Base-by-base conservation (phyloP, 495 filamentous ascomycete genomes). In the Podospora australis region DNA sequence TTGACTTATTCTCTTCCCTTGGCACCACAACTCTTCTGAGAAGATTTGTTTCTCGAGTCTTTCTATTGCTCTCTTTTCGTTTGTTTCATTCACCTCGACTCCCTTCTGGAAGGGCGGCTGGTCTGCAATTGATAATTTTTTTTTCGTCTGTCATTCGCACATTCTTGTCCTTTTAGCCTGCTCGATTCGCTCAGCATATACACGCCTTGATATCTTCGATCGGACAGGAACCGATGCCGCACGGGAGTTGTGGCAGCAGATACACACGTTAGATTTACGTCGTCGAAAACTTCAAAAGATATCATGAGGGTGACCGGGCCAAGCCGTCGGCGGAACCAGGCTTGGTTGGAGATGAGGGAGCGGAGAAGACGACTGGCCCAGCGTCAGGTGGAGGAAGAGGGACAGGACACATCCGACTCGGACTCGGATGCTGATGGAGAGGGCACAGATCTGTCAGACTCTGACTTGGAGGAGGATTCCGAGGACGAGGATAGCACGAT, bases 261-360 rank as follows among this genome's bases (percentile, higher is more conserved):
- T 6, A 13, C n/a, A n/a, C 30, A 4, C 16, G 36, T 10, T 47
- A 19, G 8, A 36, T 25, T 20, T 44, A 10, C 16, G 10, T 36
- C 1, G 1, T 21, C 19, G 32, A 13, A 10, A 17, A 14, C 39
- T 26, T 1, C 10, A 17, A n/a, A 32, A 3, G 4, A 2, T 45
- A 50, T 11, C 35, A 57, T 57, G 55, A 51, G 47, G 39, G 46
- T 35, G 9, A 54, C 55, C 17, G 46, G 36, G 28, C 55, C 55
- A 21, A 24, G 38, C n/a, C 55, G 55, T 44, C 41, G 51, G 34
- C 51, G 51, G 25, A 57, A 51, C 46, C 38, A 50, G 50, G 55
- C 51, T 11, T 44, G 47, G 48, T 44, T 50, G 36, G 26, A 55
- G 29, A 55, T 54, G 51, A 51, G 51, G 16, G 30, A 43, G 6